phyloP scores from a whole-genome alignment of 2,329 filamentous ascomycete genomes.

The Thelonectria discophora region DNA sequence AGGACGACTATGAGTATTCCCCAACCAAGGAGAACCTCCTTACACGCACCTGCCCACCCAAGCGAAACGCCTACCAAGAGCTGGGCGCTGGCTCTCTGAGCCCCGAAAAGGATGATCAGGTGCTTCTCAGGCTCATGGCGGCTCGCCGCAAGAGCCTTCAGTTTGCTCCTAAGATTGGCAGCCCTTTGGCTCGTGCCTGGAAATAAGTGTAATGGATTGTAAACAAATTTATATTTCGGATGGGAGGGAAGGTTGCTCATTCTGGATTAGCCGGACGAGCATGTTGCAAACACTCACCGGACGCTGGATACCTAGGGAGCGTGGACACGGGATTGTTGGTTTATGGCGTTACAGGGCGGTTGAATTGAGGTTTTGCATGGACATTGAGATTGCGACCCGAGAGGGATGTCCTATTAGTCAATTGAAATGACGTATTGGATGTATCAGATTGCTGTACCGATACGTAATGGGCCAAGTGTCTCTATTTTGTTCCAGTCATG shows the following conservation, averaged over 20 bases:
- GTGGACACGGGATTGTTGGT: conserved; percentile 31
- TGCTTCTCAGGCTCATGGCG: conserved; percentile 72
- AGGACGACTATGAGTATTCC: conserved; percentile 45
- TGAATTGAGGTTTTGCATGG: conserved; percentile 20
- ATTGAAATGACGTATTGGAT: conserved; percentile 22
- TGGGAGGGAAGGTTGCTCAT: conserved; percentile 30
- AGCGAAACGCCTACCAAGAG: conserved; percentile 50
- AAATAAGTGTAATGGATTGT: conserved; percentile 36
- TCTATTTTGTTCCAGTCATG: conserved; percentile 6
- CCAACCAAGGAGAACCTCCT: conserved; percentile 51
- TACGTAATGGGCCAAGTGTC: not conserved
- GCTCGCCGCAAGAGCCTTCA: conserved; percentile 80
- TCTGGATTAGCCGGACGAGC: conserved; percentile 21
- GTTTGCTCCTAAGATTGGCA: conserved; percentile 78
- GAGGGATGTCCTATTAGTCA: conserved; percentile 14
- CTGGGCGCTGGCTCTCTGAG: conserved; percentile 57
- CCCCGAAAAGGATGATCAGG: conserved; percentile 62
- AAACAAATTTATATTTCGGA: conserved; percentile 27
- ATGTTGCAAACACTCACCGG: conserved; percentile 34
- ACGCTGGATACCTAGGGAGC: conserved; percentile 33
- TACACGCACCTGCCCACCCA: conserved; percentile 65
- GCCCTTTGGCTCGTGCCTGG: conserved; percentile 72
- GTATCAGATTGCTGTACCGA: conserved; percentile 6
- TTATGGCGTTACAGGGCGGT: conserved; percentile 32
- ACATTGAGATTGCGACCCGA: conserved; percentile 13